Percentiles rank a stretch among this genome's conserved stretches.
These are phyloP conservation scores for Aspergillus quadrilineatus DNA, from an alignment of 2,329 filamentous ascomycete species.

Conservation along the genomic window DNA sequence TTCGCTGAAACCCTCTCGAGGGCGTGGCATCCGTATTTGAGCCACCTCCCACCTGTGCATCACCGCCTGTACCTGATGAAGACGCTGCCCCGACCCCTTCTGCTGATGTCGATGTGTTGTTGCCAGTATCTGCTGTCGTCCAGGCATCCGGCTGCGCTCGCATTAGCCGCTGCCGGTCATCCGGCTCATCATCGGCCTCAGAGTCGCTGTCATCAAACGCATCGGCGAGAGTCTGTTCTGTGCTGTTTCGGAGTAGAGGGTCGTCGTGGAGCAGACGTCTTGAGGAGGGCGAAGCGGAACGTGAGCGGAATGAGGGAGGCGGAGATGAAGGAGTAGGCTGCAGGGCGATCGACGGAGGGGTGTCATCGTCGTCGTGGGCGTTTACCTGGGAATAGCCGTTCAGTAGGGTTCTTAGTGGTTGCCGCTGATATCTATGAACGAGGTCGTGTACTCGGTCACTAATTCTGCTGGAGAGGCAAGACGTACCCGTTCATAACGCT, in stretches of 20 bases:
- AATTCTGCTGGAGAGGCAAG: slow-evolving; percentile 18
- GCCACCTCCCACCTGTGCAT: slow-evolving; percentile 6
- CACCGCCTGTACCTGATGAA: slow-evolving; percentile 26
- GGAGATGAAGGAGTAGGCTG: slow-evolving; percentile 42
- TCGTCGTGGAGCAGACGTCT: slow-evolving; percentile 54
- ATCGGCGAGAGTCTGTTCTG: slow-evolving; percentile 82
- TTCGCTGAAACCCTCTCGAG: slow-evolving; percentile 40
- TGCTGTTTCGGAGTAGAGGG: slow-evolving; percentile 50
- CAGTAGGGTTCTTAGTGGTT: not conserved
- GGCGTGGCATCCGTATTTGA: slow-evolving; percentile 19
- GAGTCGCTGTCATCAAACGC: slow-evolving; percentile 79
- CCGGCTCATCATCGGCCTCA: slow-evolving; percentile 67
- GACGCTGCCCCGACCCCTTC: slow-evolving; percentile 20
- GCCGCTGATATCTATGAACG: not conserved
- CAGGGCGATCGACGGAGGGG: slow-evolving; percentile 31
- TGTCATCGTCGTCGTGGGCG: slow-evolving; percentile 43
- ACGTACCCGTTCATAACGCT: slow-evolving; percentile 50
- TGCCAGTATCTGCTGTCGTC: slow-evolving; percentile 31
- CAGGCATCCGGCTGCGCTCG: slow-evolving; percentile 55
- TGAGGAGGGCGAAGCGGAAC: slow-evolving; percentile 66
- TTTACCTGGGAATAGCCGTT: slow-evolving; percentile 38
- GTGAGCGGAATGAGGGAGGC: slow-evolving; percentile 81
- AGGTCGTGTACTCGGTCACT: not conserved
- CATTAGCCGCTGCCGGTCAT: slow-evolving; percentile 85
- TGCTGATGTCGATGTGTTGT: slow-evolving; percentile 14